Evolutionary conservation across 345 rosid species (phyloP), one percentile per base, ranked within the genome.

Genomic region (Physaria fendleri): DNA sequence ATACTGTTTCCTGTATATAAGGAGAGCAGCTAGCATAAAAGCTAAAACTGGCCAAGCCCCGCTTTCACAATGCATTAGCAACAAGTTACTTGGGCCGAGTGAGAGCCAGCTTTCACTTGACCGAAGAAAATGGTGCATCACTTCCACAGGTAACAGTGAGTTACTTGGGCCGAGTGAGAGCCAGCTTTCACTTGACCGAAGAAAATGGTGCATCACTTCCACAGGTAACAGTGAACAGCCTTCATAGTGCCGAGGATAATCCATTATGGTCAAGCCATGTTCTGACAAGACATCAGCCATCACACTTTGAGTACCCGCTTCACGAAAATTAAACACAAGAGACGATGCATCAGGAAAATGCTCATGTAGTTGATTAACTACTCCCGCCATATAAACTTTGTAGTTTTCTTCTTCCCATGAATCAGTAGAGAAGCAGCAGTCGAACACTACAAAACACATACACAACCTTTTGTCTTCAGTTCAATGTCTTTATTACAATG

Each of bases 71-170:
- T 92, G 97, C 98, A 88, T 88, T 22, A 92, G 59, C 10, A 92
- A 62, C 74, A 88, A 48, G 77, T 92, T 92, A 37, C 74, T 69
- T 2, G 76, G 82, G 14, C 98, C 97, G 23, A 92, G 87, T 0
- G 90, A 81, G 20, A 92, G 93, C 98, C 98, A 92, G 69, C 95
- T 92, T 72, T 92, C 97, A 15, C 89, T 80, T 3, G 98, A 92
- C 58, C 95, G 83, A 53, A 92, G 76, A 64, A 88, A 88, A 80
- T 88, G 98, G 71, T 84, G 98, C 58, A 92, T 71, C 62, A 86
- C 68, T 78, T 92, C 98, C 79, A 88, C 84, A 44, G 83, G 72
- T 37, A 92, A 78, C 67, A 92, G 44, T 0, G 95, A 95, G 68
- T 92, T 92, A 37, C 74, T 69, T 2, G 76, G 82, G 14, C 98